Percentiles rank a stretch among this genome's conserved stretches.
These are phyloP conservation scores for Cryptosporidium andersoni DNA, from an alignment of 169 alveolate species.

Conservation along the genomic window DNA sequence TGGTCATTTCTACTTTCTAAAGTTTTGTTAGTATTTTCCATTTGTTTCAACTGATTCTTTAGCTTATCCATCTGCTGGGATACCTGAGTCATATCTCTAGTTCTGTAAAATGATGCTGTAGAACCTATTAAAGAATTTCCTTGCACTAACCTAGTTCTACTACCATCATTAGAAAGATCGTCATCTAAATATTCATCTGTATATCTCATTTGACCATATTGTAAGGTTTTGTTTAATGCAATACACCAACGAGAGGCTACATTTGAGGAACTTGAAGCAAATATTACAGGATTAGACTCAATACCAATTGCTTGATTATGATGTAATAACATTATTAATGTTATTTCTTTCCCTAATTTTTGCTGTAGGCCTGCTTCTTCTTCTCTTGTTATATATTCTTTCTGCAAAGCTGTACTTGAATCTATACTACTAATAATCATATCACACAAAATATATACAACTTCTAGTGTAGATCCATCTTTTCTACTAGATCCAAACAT, in stretches of 20 bases:
- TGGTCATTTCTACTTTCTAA: conserved; percentile 33
- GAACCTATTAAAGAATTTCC: conserved; percentile 9
- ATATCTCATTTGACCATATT: conserved; percentile 67
- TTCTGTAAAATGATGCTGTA: conserved; percentile 39
- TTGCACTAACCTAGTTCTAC: neutral
- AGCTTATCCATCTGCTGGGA: conserved; percentile 53
- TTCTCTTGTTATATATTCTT: conserved; percentile 63
- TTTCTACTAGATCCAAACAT: conserved; percentile 66
- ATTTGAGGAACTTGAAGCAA: conserved; percentile 71
- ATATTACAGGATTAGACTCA: conserved; percentile 64
- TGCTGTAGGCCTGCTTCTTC: conserved; percentile 49
- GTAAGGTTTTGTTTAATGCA: conserved; percentile 58
- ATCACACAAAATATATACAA: conserved; percentile 61
- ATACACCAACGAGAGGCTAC: conserved; percentile 70
- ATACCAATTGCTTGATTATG: conserved; percentile 38
- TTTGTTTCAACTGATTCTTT: conserved; percentile 42
- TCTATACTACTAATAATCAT: conserved; percentile 56
- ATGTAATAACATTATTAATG: conserved; percentile 40
- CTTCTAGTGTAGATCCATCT: conserved; percentile 69
- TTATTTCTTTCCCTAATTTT: conserved; percentile 61
- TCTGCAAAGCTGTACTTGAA: conserved; percentile 60
- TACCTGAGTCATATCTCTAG: conserved; percentile 48
- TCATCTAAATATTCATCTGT: conserved; percentile 41
- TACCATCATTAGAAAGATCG: conserved; percentile 17
- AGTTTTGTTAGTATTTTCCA: conserved; percentile 43